Percentiles rank a stretch among this genome's conserved stretches.
phyloP scores from a whole-genome alignment of 2,329 filamentous ascomycete species.

The Sclerotinia trifoliorum region DNA sequence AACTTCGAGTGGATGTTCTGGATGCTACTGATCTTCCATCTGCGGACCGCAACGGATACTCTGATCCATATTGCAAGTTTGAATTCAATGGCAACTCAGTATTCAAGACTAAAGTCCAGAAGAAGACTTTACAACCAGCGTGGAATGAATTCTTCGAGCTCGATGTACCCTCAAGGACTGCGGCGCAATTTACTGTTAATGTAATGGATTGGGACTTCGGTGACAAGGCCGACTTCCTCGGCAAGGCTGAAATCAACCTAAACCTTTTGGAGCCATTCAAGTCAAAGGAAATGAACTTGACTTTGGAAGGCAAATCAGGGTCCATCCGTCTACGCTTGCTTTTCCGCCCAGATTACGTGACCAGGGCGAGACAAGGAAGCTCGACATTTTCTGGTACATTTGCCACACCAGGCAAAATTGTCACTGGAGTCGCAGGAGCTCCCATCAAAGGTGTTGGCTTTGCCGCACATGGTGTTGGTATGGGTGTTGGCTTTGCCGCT shows the following conservation, averaged over 20 bases:
- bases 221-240: conserved; percentile 90
- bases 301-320: conserved; percentile 87
- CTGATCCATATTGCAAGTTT: conserved; percentile 96
- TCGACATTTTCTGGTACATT: conserved; percentile 93
- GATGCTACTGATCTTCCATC: conserved; percentile 86
- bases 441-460: conserved; percentile 91
- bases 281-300: conserved; percentile 69
- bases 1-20: conserved; percentile 86
- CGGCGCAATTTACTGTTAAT: conserved; percentile 75
- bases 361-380: conserved; percentile 80
- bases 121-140: conserved; percentile 90
- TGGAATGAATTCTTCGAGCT: conserved; percentile 98
- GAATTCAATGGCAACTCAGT: conserved; percentile 84
- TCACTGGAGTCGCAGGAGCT: conserved; percentile 75
- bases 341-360: conserved; percentile 91
- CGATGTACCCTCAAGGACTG: conserved; percentile 77
- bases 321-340: conserved; percentile 77
- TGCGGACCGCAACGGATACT: conserved; percentile 93
- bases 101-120: conserved; percentile 92
- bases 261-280: conserved; percentile 81
- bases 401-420: conserved; percentile 80
- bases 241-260: conserved; percentile 72
- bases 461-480: conserved; percentile 67
- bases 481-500: conserved; percentile 70
- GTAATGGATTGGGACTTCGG: conserved; percentile 97